Evolutionary conservation across 176 grass and related monocot species (phyloP), one percentile per base, ranked within the genome.

Genomic region (Musa schizocarpa): DNA sequence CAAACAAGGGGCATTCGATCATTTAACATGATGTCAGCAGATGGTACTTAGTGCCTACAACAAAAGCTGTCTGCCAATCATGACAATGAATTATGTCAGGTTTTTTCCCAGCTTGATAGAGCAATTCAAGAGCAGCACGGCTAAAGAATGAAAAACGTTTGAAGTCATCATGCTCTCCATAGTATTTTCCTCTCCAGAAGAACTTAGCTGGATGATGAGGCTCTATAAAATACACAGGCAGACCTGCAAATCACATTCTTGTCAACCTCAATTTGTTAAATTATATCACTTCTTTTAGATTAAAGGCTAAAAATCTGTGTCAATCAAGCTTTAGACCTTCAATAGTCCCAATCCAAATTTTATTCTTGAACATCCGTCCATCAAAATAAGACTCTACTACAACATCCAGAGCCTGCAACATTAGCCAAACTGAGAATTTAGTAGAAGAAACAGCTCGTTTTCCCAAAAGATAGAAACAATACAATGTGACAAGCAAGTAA

Each of bases 31-130:
- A 79, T 50, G 55, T 48, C 6, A 78, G 22, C 50, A 76, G 29
- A 76, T 51, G 19, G 68, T 51, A 13, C 24, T 83, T 29, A 67
- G 56, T 29, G 29, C 90, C 73, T 93, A 98, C 94, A 77, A 98
- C 80, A 82, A 98, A 98, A 75, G 85, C 94, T 81, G 94, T 98
- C 81, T 90, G 94, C 94, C 94, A 98, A 69, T 98, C 94, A 88
- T 98, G 94, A 76, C 94, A 98, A 54, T 98, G 94, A 76, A 98
- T 98, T 78, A 98, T 93, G 72, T 98, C 90, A 80, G 92, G 73
- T 83, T 84, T 98, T 78, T 98, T 98, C 68, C 84, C 86, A 61
- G 86, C 75, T 78, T 88, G 79, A 62, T 90, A 72, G 73, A 97
- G 83, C 65, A 98, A 83, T 74, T 97, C 93, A 76, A 97, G 87